Conservation (phyloP, 1,284 basidiomycete species). For the Phylloporus gajari region DNA sequence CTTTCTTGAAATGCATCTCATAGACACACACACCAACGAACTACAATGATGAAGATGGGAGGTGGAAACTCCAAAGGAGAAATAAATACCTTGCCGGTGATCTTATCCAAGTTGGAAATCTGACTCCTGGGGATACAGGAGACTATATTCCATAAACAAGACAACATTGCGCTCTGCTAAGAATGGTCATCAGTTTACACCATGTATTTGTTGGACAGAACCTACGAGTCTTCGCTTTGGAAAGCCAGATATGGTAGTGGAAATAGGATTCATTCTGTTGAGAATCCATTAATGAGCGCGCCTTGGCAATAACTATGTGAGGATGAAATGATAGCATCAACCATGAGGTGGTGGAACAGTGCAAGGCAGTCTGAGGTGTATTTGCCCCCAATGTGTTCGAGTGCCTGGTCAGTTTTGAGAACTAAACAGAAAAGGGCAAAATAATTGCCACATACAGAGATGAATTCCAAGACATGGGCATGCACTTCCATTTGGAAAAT, state of each 20-base stretch:
- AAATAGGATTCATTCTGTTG: conserved; percentile 69
- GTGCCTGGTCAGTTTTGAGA: conserved; percentile 51
- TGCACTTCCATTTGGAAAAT: conserved; percentile 76
- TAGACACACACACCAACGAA: conserved; percentile 77
- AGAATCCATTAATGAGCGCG: conserved; percentile 72
- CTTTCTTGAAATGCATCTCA: conserved; percentile 71
- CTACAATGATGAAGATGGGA: conserved; percentile 47
- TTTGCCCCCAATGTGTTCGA: conserved; percentile 65
- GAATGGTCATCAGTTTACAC: conserved; percentile 24
- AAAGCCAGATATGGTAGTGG: conserved; percentile 77
- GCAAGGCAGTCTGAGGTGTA: conserved; percentile 71
- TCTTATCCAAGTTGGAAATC: conserved; percentile 78
- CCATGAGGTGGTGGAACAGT: conserved; percentile 78
- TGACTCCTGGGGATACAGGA: conserved; percentile 75
- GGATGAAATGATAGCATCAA: conserved; percentile 72
- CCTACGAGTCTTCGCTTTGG: conserved; percentile 76
- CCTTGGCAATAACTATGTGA: conserved; percentile 75
- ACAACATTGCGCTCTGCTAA: conserved; percentile 73
- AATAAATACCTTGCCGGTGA: conserved; percentile 73
- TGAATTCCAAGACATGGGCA: conserved; percentile 62
- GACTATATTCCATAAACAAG: conserved; percentile 75
- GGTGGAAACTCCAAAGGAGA: background rate
- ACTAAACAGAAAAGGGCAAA: conserved; percentile 7
- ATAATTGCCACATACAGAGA: conserved; percentile 56
- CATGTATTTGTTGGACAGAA: conserved; percentile 7